Conservation (phyloP, 2,329 filamentous ascomycete genomes). For the Atkinsonella texensis region DNA sequence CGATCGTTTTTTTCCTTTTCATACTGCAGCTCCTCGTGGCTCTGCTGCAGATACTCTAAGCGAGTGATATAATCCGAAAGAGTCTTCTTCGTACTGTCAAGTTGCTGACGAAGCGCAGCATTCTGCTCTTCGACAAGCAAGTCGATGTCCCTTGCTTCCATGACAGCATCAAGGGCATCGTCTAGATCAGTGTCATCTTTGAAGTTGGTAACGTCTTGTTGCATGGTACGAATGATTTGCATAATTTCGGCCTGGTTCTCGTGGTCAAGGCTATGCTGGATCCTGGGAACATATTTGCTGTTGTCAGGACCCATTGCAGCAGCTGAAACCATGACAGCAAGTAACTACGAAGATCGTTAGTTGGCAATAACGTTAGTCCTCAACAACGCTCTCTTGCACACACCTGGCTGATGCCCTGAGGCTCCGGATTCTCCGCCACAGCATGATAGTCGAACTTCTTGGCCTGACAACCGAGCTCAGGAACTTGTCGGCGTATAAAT, state of each 20-base stretch:
- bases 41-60: slow-evolving; percentile 47
- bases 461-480: slow-evolving; percentile 38
- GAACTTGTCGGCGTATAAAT: slow-evolving; percentile 42
- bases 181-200: slow-evolving; percentile 27
- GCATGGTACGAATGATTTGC: slow-evolving; percentile 31
- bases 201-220: slow-evolving; percentile 23
- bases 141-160: slow-evolving; percentile 38
- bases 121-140: slow-evolving; percentile 46
- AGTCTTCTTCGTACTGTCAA: slow-evolving; percentile 41
- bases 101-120: slow-evolving; percentile 35
- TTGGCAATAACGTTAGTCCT: slow-evolving; percentile 9
- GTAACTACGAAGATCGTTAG: slow-evolving; percentile 31
- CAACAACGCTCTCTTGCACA: slow-evolving; percentile 8
- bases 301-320: slow-evolving; percentile 48
- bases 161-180: slow-evolving; percentile 26
- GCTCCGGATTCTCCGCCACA: slow-evolving; percentile 44
- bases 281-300: slow-evolving; percentile 37
- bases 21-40: slow-evolving; percentile 52
- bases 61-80: slow-evolving; percentile 47
- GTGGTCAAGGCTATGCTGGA: slow-evolving; percentile 29
- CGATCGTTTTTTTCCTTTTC: slow-evolving; percentile 47
- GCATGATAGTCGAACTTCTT: slow-evolving; percentile 44
- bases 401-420: slow-evolving; percentile 42
- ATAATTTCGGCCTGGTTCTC: slow-evolving; percentile 32
- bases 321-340: slow-evolving; percentile 50